Conservation (phyloP, 805 yeast genomes). For the Millerago galiae region DNA sequence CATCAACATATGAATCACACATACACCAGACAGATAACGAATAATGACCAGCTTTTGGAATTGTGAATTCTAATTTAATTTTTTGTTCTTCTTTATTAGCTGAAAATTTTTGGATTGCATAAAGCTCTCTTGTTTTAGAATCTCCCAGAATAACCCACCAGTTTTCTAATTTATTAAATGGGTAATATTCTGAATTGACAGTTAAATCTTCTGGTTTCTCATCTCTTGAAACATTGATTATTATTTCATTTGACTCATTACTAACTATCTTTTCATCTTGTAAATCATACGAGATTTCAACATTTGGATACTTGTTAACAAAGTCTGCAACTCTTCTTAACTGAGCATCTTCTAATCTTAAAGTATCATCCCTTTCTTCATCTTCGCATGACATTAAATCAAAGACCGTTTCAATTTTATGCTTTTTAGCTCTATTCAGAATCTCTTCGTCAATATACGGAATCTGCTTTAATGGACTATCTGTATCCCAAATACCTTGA, state of each 20-base stretch:
- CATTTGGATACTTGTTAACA: conserved; percentile 84
- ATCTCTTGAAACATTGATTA: conserved; percentile 54
- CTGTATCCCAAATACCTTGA: conserved; percentile 82
- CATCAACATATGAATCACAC: conserved; percentile 90
- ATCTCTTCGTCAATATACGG: conserved; percentile 57
- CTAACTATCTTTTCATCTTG: conserved; percentile 38
- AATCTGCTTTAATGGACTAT: conserved; percentile 71
- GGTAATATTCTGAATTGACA: conserved; percentile 56
- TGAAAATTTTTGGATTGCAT: conserved; percentile 63
- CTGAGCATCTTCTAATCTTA: conserved; percentile 46
- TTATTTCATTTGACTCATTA: conserved; percentile 42
- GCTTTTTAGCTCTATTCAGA: conserved; percentile 46
- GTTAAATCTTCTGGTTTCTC: conserved; percentile 67
- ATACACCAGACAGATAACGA: conserved; percentile 72
- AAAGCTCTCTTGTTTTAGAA: conserved; percentile 47
- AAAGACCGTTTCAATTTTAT: conserved; percentile 61
- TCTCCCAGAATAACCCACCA: conserved; percentile 93
- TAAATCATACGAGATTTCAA: conserved; percentile 58
- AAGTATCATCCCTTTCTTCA: conserved; percentile 55
- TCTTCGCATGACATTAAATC: conserved; percentile 77
- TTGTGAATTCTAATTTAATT: conserved; percentile 46
- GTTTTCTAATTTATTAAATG: conserved; percentile 53
- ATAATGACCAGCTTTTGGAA: conserved; percentile 58
- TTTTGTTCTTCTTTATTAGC: conserved; percentile 46
- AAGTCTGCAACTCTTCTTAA: conserved; percentile 72